Base-by-base conservation (phyloP, 2,329 filamentous ascomycete genomes). In the Pleoardoris graminearum region DNA sequence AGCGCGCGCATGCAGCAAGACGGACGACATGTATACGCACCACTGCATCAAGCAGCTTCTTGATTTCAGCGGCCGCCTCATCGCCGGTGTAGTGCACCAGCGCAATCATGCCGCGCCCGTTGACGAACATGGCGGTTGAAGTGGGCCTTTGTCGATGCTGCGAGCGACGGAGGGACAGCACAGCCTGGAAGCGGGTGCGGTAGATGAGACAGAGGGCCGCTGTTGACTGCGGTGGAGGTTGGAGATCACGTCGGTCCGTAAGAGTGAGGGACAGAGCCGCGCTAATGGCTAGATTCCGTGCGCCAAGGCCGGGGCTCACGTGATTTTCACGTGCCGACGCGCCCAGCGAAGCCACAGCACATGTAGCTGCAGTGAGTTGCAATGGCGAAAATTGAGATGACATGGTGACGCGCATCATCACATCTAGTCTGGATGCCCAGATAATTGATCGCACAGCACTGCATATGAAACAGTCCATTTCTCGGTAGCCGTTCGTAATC, bases 1-100 rank as follows among this genome's bases (percentile, higher is more conserved):
- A 70, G 65, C 42, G 42, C 16, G 38, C 21, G 35, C 29, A 32
- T 5, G 14, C 6, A 2, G 10, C 5, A 30, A 16, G 36, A 19
- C 35, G 37, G 22, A 52, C 11, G 46, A 43, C 29, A 42, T 14
- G 16, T 53, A 23, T 43, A 80, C 87, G 67, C 82, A 96, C 91
- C 67, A 95, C 84, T 68, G 92, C 89, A 48, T 80, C 77, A 62
- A 89, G 85, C 56, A 93, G 82, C 76, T 89, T 90, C 77, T 85
- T 89, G 67, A 96, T 84, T 77, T 93, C 89, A 21, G 53, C 41
- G 27, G 65, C 64, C 52, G 63, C 65, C 57, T 71, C 70, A 23
- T 72, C 70, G 48, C 69, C 69, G 2, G 60, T 62, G 58, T 72
- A 72, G 30, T 61, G 55, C 32, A 72, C 57, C 23, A 63, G 58